Conservation (phyloP, 2,329 filamentous ascomycete genomes). For the Mollisiaceae sp. region DNA sequence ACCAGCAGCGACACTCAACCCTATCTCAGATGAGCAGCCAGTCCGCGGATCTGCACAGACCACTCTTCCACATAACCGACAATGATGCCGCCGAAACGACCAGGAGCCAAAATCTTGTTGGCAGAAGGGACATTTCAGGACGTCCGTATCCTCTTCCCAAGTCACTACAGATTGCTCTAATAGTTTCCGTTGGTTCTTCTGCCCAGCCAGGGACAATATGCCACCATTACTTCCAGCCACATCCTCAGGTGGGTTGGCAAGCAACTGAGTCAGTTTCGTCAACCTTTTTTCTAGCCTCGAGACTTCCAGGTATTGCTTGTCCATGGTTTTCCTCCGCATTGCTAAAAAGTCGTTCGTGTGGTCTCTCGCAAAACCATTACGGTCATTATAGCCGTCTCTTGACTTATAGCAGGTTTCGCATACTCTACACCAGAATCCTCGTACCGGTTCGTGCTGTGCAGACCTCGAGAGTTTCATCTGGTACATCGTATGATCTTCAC, state of each 20-base stretch:
- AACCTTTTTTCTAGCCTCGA: conserved; percentile 90
- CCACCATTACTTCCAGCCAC: conserved; percentile 53
- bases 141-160: conserved; percentile 90
- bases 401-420: conserved; percentile 99
- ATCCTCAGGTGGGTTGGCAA: conserved; percentile 77
- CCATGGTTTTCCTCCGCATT: conserved; percentile 77
- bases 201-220: conserved; percentile 64
- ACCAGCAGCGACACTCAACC: conserved; percentile 74
- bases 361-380: conserved; percentile 72
- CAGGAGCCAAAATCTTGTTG: conserved; percentile 95
- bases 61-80: conserved; percentile 88
- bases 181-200: conserved; percentile 76
- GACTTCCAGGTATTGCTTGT: conserved; percentile 85
- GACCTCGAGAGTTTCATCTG: conserved; percentile 96
- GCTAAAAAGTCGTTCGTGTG: conserved; percentile 73
- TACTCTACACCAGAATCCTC: conserved; percentile 91
- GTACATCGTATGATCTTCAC: conserved; percentile 98
- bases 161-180: conserved; percentile 92
- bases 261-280: conserved; percentile 83
- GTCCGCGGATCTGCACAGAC: conserved; percentile 90
- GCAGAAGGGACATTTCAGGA: conserved; percentile 87
- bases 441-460: conserved; percentile 85
- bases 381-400: conserved; percentile 92
- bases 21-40: conserved; percentile 82
- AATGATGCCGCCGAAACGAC: conserved; percentile 92